Base-by-base conservation (phyloP, 306 rosid genomes). In the Fragaria iinumae region DNA sequence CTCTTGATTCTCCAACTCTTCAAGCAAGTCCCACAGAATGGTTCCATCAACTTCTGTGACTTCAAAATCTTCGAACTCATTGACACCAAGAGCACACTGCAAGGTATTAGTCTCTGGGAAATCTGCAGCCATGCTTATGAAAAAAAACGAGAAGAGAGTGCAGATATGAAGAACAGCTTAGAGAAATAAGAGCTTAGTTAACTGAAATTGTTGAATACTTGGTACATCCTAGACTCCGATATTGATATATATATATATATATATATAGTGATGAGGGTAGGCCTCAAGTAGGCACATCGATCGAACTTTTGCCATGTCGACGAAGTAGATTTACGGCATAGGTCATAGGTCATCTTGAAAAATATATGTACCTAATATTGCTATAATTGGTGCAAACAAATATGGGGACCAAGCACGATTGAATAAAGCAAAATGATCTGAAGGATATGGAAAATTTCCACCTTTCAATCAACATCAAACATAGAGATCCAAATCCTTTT, bases 1-100 rank as follows among this genome's bases (percentile, higher is more conserved):
- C 48, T 72, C 78, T 50, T 63, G 77, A 17, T 23, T 53, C 76
- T 85, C 90, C 78, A 77, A 20, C 44, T 84, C 90, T 55, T 88
- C 85, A 3, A 88, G 86, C 82, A 90, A 65, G 59, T 88, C 90
- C 69, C 91, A 80, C 3, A 90, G 84, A 72, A 90, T 82, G 63
- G 81, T 86, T 23, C 71, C 92, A 72, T 90, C 96, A 11, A 83
- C 83, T 76, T 90, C 96, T 70, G 83, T 50, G 45, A 50, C 89
- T 76, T 88, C 96, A 59, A 90, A 74, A 36, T 80, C 92, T 60
- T 41, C 81, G 41, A 77, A 57, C 50, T 78, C 82, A 39, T 60
- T 74, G 32, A 57, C 75, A 57, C 76, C 86, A 67, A 63, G 50
- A 29, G 29, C 73, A 71, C 43, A 3, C 32, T 71, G 74, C 74